Evolutionary conservation across 306 rosid genomes (phyloP), one percentile per base, ranked within the genome.

Genomic region (Trichosanthes truncata): DNA sequence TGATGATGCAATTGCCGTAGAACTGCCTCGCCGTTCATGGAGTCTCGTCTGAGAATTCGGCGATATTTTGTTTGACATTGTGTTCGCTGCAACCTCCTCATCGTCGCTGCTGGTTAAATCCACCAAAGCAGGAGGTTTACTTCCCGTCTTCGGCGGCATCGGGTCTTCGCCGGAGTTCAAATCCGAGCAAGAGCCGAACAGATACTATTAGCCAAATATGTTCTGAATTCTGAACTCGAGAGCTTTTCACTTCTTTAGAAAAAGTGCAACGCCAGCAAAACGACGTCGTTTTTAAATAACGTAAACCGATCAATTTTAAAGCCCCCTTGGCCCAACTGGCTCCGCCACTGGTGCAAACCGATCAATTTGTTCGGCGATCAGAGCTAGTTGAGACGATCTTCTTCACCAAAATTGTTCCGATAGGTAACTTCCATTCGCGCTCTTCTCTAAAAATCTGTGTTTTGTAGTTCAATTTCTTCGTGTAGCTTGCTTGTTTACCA

Each of bases 101-200:
- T 77, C 89, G 82, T 80, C 86, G 80, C 88, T 82, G 59, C 78
- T 69, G 20, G 80, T 85, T 35, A 89, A 17, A 7, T 80, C 86
- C 52, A 87, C 82, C 79, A 83, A 12, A 20, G 46, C 10, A 31
- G 14, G n/a, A 46, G 77, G 43, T 33, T 17, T 45, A 81, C 73
- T 80, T 73, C 74, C 84, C 33, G 46, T 46, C 66, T 80, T 84
- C 38, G 83, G 86, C 78, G 80, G 31, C 84, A 78, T 57, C 57
- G 13, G 26, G 33, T 7, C 49, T 66, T 31, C 74, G 62, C 7
- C 60, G 40, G 65, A 31, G 76, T 35, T 17, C 1, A 14, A 78
- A 13, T 36, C 63, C 45, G 74, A 78, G 48, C n/a, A 6, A 4
- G 63, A 46, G 48, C n/a, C 74, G 78, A 48, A 49, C 61, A 52